Conservation (phyloP, 192 early-diverging fungal genomes). For the Nowakowskiella sp. region DNA sequence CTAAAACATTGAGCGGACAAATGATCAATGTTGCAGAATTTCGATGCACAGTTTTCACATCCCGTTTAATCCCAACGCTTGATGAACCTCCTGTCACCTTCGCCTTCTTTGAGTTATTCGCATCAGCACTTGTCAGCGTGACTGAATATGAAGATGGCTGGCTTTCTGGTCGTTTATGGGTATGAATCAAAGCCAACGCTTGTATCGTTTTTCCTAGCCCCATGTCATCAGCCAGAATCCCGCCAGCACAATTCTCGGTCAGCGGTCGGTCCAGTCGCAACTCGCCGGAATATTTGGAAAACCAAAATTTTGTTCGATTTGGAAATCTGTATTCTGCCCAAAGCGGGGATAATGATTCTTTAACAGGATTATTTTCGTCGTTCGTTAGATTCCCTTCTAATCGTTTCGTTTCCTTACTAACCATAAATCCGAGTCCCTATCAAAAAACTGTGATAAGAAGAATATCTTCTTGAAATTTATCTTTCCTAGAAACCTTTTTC, state of each 20-base stretch:
- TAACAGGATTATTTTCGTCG: not conserved
- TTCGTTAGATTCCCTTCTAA: not conserved
- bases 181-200: conserved; percentile 29
- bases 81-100: not conserved
- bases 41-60: not conserved
- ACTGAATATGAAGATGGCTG: too few relatives aligned
- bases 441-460: not conserved
- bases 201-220: conserved; percentile 34
- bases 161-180: conserved; percentile 7
- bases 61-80: not conserved
- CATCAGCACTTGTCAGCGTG: too few relatives aligned
- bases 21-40: conserved; percentile 20
- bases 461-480: not conserved
- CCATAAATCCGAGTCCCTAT: conserved; percentile 15
- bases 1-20: conserved; percentile 22
- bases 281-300: conserved; percentile 28
- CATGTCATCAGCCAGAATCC: conserved; percentile 38
- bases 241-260: conserved; percentile 18
- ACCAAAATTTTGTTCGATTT: conserved; percentile 15
- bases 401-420: conserved; percentile 8
- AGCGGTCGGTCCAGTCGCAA: conserved; percentile 12
- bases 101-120: not conserved
- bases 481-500: not conserved
- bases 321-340: conserved; percentile 5
- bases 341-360: conserved; percentile 8